Evolutionary conservation across 768 basidiomycete genomes (phyloP).

Genomic region (Lactifluus echinatus): DNA sequence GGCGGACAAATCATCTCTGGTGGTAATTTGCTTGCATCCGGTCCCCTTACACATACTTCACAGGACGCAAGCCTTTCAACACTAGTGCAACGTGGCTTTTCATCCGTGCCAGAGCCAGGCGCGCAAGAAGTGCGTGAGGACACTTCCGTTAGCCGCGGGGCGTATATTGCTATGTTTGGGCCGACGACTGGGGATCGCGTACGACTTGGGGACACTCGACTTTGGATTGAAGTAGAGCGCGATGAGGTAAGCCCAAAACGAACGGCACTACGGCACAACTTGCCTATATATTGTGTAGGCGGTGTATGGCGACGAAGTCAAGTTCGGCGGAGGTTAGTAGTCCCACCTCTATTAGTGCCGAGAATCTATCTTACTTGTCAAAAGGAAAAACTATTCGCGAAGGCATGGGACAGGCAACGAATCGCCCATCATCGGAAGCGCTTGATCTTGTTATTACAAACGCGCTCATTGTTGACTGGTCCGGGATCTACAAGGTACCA

Average conservation of each 20-base stretch:
- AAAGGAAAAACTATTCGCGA: slow-evolving; percentile 89
- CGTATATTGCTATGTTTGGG: slow-evolving; percentile 91
- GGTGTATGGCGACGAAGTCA: slow-evolving; percentile 91
- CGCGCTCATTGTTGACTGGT: slow-evolving; percentile 90
- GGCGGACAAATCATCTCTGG: slow-evolving; percentile 68
- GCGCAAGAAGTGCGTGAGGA: slow-evolving; percentile 43
- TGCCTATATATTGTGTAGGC: slow-evolving; percentile 41
- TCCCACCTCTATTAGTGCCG: neutral
- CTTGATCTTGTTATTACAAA: slow-evolving; percentile 95
- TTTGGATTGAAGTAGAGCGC: slow-evolving; percentile 90
- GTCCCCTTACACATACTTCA: slow-evolving; percentile 37
- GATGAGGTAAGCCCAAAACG: slow-evolving; percentile 48
- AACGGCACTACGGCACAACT: neutral
- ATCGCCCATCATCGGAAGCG: slow-evolving; percentile 52
- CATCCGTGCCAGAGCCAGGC: slow-evolving; percentile 58
- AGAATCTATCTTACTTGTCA: neutral
- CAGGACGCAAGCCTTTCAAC: slow-evolving; percentile 39
- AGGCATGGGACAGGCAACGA: slow-evolving; percentile 91
- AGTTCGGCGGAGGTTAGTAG: slow-evolving; percentile 85
- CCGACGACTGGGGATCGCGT: slow-evolving; percentile 89
- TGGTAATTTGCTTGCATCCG: slow-evolving; percentile 65
- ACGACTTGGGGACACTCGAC: slow-evolving; percentile 75
- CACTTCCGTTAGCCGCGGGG: slow-evolving; percentile 53
- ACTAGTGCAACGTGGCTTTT: slow-evolving; percentile 56
- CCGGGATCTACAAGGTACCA: slow-evolving; percentile 83